These are phyloP conservation scores for Stereum hirsutum DNA, from an alignment of 1,284 basidiomycete genomes.

Conservation along the genomic window DNA sequence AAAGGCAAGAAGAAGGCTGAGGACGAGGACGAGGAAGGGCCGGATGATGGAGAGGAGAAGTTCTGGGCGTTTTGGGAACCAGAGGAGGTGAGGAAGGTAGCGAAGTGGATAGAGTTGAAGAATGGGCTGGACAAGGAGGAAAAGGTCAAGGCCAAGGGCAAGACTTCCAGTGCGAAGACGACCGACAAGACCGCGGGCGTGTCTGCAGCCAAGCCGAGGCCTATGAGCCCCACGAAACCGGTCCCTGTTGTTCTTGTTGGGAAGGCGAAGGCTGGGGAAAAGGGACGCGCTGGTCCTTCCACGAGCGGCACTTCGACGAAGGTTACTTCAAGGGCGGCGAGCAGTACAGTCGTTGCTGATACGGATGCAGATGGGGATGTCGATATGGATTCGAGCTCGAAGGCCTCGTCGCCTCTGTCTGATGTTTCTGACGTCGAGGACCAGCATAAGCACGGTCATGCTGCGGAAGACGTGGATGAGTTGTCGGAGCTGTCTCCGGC, in stretches of 20 bases:
- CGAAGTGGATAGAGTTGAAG: slow-evolving; percentile 51
- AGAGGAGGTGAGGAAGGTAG: slow-evolving; percentile 52
- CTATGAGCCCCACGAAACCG: no score
- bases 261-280: not conserved
- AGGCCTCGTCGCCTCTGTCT: slow-evolving; percentile 8
- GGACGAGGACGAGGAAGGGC: slow-evolving; percentile 16
- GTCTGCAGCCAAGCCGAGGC: no score
- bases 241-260: not conserved
- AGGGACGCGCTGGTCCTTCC: not conserved
- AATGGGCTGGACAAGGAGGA: slow-evolving; percentile 18
- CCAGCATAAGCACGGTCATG: no score
- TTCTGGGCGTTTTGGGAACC: slow-evolving; percentile 74
- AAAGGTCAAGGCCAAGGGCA: not conserved
- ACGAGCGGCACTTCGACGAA: slow-evolving; percentile 1
- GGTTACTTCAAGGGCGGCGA: slow-evolving; percentile 4
- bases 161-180: not conserved
- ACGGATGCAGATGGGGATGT: not conserved
- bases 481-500: slow-evolving; percentile 16
- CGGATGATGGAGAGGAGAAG: slow-evolving; percentile 25
- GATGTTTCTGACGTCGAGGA: slow-evolving; percentile 7
- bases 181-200: no score
- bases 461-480: slow-evolving; percentile 7
- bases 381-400: not conserved
- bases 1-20: slow-evolving; percentile 15
- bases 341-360: slow-evolving; percentile 4